Percentiles rank a stretch among this genome's conserved stretches.
These are phyloP conservation scores for Cercospora janseana DNA, from an alignment of 2,329 filamentous ascomycete genomes.

Conservation along the genomic window DNA sequence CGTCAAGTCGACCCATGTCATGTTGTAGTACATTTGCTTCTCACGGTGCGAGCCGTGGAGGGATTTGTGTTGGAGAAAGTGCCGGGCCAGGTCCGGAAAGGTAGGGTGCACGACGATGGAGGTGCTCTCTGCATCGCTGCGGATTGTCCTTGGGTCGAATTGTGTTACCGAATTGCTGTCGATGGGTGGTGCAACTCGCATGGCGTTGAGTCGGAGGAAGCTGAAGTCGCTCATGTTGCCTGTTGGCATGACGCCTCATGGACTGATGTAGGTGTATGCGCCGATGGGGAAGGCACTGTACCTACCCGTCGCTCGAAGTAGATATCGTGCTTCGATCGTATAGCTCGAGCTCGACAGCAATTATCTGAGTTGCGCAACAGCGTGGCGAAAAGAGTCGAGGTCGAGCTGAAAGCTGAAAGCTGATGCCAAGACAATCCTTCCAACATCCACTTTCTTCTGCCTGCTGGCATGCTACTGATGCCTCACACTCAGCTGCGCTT, in stretches of 20 bases:
- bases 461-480: too few relatives aligned
- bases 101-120: conserved; percentile 34
- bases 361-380: too few relatives aligned
- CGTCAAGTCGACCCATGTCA: conserved; percentile 27
- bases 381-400: too few relatives aligned
- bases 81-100: conserved; percentile 28
- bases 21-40: conserved; percentile 30
- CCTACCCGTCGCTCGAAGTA: not conserved
- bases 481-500: not conserved
- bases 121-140: conserved; percentile 29
- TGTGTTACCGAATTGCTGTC: conserved; percentile 29
- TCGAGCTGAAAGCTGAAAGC: too few relatives aligned
- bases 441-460: not conserved
- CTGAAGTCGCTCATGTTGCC: not conserved
- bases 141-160: conserved; percentile 25
- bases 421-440: conserved; percentile 5
- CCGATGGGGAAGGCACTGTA: not conserved
- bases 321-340: too few relatives aligned
- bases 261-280: too few relatives aligned
- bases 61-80: conserved; percentile 36
- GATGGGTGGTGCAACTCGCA: conserved; percentile 25
- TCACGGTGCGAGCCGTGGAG: conserved; percentile 31
- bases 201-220: not conserved
- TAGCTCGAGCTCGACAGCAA: too few relatives aligned
- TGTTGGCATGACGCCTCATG: too few relatives aligned